Conservation (phyloP, 2,329 filamentous ascomycete genomes). For the Ophiostoma sp. region DNA sequence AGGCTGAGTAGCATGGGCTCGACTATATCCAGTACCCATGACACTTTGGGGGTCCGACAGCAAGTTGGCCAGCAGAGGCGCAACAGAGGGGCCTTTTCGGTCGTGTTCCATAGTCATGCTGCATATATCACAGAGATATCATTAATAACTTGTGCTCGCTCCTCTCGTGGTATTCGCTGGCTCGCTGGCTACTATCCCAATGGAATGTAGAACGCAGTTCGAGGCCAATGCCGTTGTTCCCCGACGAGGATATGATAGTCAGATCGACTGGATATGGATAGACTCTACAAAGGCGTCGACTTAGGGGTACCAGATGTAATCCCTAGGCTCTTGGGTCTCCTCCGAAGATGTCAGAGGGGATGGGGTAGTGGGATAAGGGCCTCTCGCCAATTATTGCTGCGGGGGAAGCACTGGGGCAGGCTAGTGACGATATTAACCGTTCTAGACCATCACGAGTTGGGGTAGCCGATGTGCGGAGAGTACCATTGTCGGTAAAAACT, state of each 20-base stretch:
- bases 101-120: not conserved
- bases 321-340: not conserved
- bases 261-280: not conserved
- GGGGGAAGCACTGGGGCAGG: not conserved
- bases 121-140: not conserved
- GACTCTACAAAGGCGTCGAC: not conserved
- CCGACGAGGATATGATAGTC: not conserved
- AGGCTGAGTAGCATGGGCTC: not conserved
- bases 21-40: not conserved
- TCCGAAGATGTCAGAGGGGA: not conserved
- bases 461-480: not conserved
- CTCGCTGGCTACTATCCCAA: not conserved
- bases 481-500: not conserved
- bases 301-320: not conserved
- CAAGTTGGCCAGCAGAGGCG: conserved; percentile 7
- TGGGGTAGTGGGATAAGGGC: not conserved
- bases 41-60: conserved; percentile 7
- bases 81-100: conserved; percentile 1
- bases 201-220: not conserved
- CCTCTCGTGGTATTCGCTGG: not conserved
- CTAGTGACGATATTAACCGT: not conserved
- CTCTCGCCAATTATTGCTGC: not conserved
- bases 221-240: not conserved
- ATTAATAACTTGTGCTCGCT: not conserved
- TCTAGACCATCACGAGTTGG: not conserved